Evolutionary conservation across 306 rosid species (phyloP).

Genomic region (Hylodesmum podocarpum): DNA sequence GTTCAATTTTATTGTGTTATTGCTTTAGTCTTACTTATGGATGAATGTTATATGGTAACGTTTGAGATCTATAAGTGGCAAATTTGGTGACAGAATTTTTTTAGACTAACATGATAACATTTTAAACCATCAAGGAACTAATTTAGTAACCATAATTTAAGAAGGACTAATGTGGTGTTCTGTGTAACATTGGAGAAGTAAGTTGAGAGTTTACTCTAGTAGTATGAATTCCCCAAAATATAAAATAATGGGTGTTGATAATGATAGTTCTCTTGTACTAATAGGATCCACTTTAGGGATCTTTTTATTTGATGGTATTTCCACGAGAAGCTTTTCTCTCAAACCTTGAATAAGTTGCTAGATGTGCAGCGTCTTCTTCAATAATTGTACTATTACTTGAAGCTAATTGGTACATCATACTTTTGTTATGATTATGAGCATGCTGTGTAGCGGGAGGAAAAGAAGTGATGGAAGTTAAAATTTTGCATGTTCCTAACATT

Average conservation of each 20-base stretch:
- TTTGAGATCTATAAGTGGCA: neutral
- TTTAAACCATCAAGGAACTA: neutral
- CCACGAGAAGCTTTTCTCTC: neutral
- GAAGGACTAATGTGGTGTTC: neutral
- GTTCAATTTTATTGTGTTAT: neutral
- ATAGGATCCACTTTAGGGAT: neutral
- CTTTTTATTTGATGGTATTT: neutral
- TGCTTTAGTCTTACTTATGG: neutral
- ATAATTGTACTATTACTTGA: neutral
- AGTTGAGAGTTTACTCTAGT: neutral
- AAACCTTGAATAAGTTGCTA: neutral
- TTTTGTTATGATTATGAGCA: neutral
- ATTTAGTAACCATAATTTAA: neutral
- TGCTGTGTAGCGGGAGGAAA: slow-evolving; percentile 6
- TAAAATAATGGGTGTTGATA: neutral
- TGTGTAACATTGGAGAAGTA: neutral
- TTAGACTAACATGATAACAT: neutral
- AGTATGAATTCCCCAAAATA: neutral
- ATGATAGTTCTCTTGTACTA: neutral
- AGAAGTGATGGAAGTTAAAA: neutral
- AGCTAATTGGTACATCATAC: neutral
- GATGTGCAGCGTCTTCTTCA: neutral
- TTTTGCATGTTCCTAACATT: neutral
- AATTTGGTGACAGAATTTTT: neutral
- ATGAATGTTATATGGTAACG: neutral